Evolutionary conservation across 345 rosid genomes (phyloP).

Genomic region (Populus deltoides): DNA sequence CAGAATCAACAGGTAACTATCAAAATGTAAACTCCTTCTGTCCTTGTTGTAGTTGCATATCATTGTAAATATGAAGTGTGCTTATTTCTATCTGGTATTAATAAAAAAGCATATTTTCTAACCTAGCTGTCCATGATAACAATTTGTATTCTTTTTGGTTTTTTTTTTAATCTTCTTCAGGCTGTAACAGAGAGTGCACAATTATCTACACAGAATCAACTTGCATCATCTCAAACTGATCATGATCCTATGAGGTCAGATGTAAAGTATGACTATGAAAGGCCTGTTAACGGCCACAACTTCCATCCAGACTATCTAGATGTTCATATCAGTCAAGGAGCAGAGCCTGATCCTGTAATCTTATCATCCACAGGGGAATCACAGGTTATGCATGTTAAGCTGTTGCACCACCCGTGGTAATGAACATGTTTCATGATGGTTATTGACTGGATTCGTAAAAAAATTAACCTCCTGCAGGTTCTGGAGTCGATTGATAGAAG

Average conservation of each 20-base stretch:
- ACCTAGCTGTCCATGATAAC: neutral
- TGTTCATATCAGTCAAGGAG: conserved; percentile 47
- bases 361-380: conserved; percentile 51
- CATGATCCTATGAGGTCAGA: conserved; percentile 47
- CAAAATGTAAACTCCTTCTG: conserved; percentile 3
- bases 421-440: neutral
- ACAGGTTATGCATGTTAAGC: conserved; percentile 42
- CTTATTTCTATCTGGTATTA: neutral
- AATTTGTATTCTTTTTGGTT: neutral
- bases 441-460: conserved; percentile 2
- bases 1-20: conserved; percentile 64
- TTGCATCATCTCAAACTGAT: conserved; percentile 51
- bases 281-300: conserved; percentile 52
- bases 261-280: conserved; percentile 51
- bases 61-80: neutral
- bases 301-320: conserved; percentile 50
- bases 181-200: conserved; percentile 49
- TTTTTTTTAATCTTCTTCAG: conserved; percentile 29
- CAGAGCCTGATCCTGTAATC: conserved; percentile 46
- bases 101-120: neutral
- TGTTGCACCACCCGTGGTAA: neutral
- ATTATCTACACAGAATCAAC: conserved; percentile 47
- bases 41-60: neutral
- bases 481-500: conserved; percentile 49
- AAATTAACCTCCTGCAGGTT: conserved; percentile 41